Evolutionary conservation across 1,284 basidiomycete species (phyloP).

Genomic region (Fistulinella staudtii): DNA sequence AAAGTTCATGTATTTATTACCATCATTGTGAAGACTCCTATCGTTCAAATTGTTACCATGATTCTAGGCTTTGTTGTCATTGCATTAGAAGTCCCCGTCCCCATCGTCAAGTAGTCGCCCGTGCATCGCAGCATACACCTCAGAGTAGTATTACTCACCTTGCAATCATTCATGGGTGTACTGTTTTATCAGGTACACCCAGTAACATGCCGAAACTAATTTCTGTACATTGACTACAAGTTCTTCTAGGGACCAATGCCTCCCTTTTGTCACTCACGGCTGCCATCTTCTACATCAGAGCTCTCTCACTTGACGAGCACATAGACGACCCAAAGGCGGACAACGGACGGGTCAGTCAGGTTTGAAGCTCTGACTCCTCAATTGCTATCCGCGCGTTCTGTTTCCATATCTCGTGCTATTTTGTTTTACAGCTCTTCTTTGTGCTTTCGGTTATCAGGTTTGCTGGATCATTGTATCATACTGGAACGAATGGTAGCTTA

Average conservation of each 20-base stretch:
- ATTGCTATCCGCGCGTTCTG: neutral
- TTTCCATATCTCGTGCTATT: neutral
- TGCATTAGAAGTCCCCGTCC: slow-evolving; percentile 65
- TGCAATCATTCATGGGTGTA: slow-evolving; percentile 63
- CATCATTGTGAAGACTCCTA: slow-evolving; percentile 70
- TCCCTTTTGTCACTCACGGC: slow-evolving; percentile 70
- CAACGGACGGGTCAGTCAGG: slow-evolving; percentile 53
- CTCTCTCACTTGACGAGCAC: slow-evolving; percentile 58
- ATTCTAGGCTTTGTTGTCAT: slow-evolving; percentile 54
- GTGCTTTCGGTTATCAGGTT: neutral
- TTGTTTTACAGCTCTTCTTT: neutral
- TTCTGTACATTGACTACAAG: slow-evolving; percentile 1
- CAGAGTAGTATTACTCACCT: slow-evolving; percentile 58
- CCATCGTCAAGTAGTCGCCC: slow-evolving; percentile 50
- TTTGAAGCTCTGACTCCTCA: slow-evolving; percentile 44
- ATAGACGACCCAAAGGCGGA: slow-evolving; percentile 65
- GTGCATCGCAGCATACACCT: slow-evolving; percentile 65
- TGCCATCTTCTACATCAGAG: slow-evolving; percentile 59
- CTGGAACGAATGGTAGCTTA: too few species aligned
- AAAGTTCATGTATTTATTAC: slow-evolving; percentile 60
- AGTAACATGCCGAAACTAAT: slow-evolving; percentile 18
- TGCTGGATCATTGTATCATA: too few species aligned
- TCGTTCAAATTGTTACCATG: slow-evolving; percentile 67
- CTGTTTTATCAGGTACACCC: slow-evolving; percentile 73
- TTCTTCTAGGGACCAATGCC: slow-evolving; percentile 66